Evolutionary conservation across 345 rosid species (phyloP).

Genomic region (Syzygium jambos): DNA sequence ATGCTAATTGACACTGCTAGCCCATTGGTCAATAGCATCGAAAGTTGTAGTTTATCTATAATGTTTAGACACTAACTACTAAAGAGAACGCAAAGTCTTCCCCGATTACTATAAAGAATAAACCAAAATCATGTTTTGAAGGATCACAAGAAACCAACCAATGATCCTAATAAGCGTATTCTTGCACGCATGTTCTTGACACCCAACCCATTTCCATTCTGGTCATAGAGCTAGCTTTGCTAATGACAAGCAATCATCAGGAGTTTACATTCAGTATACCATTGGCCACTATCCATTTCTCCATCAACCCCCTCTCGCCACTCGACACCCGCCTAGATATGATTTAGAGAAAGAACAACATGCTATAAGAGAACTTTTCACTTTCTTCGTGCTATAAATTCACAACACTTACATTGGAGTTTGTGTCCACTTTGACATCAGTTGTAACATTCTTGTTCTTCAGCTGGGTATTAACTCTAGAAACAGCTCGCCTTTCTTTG

Average conservation of each 20-base stretch:
- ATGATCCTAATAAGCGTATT: too few species aligned
- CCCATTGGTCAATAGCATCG: too few species aligned
- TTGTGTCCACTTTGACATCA: conserved; percentile 77
- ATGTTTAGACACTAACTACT: background rate
- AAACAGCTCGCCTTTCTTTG: conserved; percentile 62
- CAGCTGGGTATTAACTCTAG: conserved; percentile 66
- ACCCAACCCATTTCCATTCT: too few species aligned
- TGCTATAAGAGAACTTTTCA: background rate
- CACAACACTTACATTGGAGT: conserved; percentile 33
- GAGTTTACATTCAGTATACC: background rate
- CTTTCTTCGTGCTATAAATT: background rate
- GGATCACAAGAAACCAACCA: too few species aligned
- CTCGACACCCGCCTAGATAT: background rate
- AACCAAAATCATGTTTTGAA: too few species aligned
- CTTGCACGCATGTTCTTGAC: too few species aligned
- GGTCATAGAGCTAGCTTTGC: background rate
- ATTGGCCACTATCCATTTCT: background rate
- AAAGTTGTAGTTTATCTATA: too few species aligned
- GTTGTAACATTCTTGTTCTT: conserved; percentile 81
- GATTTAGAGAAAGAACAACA: background rate
- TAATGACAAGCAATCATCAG: background rate
- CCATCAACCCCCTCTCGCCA: background rate
- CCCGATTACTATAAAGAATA: background rate
- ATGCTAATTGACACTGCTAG: too few species aligned
- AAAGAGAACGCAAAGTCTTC: background rate